A percentile compares a stretch with the other conserved stretches of the same genome.
Conservation (phyloP, 164 flowering plant species). For the Saururus chinensis region DNA sequence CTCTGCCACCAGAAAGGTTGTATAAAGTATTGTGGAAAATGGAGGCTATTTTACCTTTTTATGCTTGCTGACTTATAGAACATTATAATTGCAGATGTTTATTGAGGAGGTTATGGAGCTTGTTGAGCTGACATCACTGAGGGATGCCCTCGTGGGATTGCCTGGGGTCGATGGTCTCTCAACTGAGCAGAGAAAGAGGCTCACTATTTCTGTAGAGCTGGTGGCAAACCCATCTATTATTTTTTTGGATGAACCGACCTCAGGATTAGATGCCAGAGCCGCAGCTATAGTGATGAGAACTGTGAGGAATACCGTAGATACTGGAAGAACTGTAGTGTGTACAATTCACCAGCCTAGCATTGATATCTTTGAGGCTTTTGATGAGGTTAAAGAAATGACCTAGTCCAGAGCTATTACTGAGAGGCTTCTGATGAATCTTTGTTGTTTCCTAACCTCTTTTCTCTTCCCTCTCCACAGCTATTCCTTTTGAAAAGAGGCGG, state of each 20-base stretch:
- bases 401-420: too few species aligned
- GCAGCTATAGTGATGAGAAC: conserved; percentile 60
- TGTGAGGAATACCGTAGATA: conserved; percentile 44
- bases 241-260: conserved; percentile 60
- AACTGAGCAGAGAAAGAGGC: conserved; percentile 46
- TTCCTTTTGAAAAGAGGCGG: conserved; percentile 55
- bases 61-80: background rate
- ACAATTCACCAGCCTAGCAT: conserved; percentile 64
- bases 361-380: conserved; percentile 52
- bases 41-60: background rate
- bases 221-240: conserved; percentile 50
- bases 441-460: background rate
- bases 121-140: conserved; percentile 31
- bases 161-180: conserved; percentile 46
- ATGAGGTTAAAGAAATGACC: conserved; percentile 28
- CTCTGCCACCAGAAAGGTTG: conserved; percentile 33
- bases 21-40: background rate
- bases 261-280: conserved; percentile 58
- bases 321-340: conserved; percentile 57
- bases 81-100: conserved; percentile 26
- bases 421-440: conserved; percentile 47
- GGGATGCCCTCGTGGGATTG: conserved; percentile 33
- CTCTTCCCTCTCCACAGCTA: conserved; percentile 22
- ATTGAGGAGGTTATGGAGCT: conserved; percentile 49
- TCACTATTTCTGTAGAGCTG: conserved; percentile 49